Evolutionary conservation across 2,329 filamentous ascomycete species (phyloP), one percentile per base, ranked within the genome.

Genomic region (Trichoderma aggressivum): DNA sequence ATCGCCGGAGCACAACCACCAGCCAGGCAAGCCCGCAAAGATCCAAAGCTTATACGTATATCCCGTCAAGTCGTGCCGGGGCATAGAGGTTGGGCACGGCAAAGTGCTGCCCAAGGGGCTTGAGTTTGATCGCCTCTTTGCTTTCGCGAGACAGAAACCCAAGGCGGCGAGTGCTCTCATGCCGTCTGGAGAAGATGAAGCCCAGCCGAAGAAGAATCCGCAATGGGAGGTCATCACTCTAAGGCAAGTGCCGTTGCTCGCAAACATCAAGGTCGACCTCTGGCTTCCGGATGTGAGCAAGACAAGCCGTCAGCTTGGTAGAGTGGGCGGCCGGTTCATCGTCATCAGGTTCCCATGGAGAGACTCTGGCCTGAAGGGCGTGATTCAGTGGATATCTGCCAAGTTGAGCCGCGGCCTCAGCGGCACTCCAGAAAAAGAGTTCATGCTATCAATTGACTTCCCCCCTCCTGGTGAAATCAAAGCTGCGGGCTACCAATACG

Each of bases 51-150:
- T 97, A 65, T 91, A 90, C 82, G 87, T 94, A 72, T 95, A 96
- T 79, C 94, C 94, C 1, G 82, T 97, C 79, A 95, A 97, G 82
- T 93, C 92, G 70, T 97, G 94, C 79, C 85, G 84, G 70, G 92
- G 91, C 32, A 89, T 97, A 69, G 93, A 96, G 81, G 81, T 97
- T 60, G 82, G 87, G 65, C 82, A 86, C 72, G 88, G 88, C 72
- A 86, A 88, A 68, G 86, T 96, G 18, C 81, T 93, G 59, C 83
- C 88, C 7, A 88, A 88, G 3, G 94, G 94, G 2, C 85, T 97
- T 70, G 87, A 91, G 78, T 92, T 91, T 80, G 94, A 98, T 81
- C 89, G 94, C 7, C 88, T 95, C 75, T 97, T 94, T 83, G 91
- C 89, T 61, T 93, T 98, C 78, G 94, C 92, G 2, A 91, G 94